Percentiles rank a stretch among this genome's conserved stretches.
Evolutionary conservation across 768 basidiomycete species (phyloP).

Genomic region (Cytidiella melzeri): DNA sequence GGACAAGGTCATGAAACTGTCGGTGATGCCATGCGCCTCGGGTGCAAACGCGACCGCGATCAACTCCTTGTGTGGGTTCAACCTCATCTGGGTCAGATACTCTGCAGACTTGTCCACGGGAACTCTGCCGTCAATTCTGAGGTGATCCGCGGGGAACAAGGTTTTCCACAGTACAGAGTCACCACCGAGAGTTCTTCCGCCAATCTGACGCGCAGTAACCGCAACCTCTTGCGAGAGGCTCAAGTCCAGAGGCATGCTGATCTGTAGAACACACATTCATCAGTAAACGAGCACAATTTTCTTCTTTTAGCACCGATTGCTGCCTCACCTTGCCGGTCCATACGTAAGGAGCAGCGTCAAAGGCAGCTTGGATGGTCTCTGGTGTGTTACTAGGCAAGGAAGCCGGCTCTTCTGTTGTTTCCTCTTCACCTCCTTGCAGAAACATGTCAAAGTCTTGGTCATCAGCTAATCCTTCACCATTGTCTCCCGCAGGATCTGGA

Average conservation of each 20-base stretch:
- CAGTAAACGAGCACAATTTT: conserved; percentile 3
- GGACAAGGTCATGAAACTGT: conserved; percentile 48
- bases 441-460: conserved; percentile 89
- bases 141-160: conserved; percentile 62
- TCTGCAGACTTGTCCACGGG: conserved; percentile 68
- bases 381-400: conserved; percentile 18
- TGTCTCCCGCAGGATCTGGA: conserved; percentile 31
- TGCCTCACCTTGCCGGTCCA: conserved; percentile 69
- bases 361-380: conserved; percentile 40
- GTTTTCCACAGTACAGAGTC: conserved; percentile 67
- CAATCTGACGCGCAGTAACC: conserved; percentile 72
- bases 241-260: conserved; percentile 77
- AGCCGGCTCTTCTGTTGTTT: conserved; percentile 13
- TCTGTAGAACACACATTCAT: conserved; percentile 35
- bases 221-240: conserved; percentile 59
- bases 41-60: conserved; percentile 73
- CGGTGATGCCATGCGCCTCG: conserved; percentile 33
- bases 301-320: neutral
- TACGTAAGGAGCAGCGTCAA: conserved; percentile 54
- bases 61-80: conserved; percentile 75
- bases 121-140: conserved; percentile 83
- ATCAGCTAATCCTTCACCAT: conserved; percentile 41
- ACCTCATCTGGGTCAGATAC: conserved; percentile 71
- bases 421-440: conserved; percentile 56
- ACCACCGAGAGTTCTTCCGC: conserved; percentile 54